Percentiles rank a stretch among this genome's conserved stretches.
These are phyloP conservation scores for Alternaria sp. DNA, from an alignment of 2,329 filamentous ascomycete genomes.

Conservation along the genomic window DNA sequence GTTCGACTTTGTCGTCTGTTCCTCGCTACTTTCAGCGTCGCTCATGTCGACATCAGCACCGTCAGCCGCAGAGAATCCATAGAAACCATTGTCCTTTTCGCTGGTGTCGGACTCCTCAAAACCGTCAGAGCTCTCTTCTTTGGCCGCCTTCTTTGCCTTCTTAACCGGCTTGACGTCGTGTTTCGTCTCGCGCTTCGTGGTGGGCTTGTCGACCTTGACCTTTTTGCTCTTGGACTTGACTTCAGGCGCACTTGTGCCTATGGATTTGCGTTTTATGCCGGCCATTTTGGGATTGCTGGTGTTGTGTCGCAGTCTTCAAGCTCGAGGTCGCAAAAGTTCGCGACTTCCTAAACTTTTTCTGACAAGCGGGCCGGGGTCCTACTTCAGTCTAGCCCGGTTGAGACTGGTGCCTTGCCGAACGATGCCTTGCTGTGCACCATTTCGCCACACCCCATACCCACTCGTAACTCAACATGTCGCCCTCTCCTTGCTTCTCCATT, in stretches of 20 bases:
- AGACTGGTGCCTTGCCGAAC: conserved; percentile 5
- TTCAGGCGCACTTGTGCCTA: conserved; percentile 28
- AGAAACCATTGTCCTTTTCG: conserved; percentile 49
- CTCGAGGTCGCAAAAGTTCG: conserved; percentile 25
- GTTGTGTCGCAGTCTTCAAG: conserved; percentile 17
- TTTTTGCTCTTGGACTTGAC: conserved; percentile 51
- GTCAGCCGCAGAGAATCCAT: conserved; percentile 45
- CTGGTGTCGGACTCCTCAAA: conserved; percentile 49
- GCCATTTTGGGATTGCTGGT: conserved; percentile 36
- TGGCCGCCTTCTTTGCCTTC: conserved; percentile 41
- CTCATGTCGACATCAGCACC: conserved; percentile 39
- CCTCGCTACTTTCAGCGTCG: conserved; percentile 31
- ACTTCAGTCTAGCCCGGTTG: conserved; percentile 7
- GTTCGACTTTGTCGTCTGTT: conserved; percentile 27
- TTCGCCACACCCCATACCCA: neutral
- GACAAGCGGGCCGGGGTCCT: conserved; percentile 29
- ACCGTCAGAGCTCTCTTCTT: conserved; percentile 42
- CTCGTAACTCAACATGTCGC: neutral
- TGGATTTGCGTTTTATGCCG: conserved; percentile 50
- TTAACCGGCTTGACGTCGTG: conserved; percentile 40
- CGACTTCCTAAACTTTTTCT: conserved; percentile 40
- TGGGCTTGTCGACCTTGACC: conserved; percentile 46
- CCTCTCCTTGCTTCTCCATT: neutral
- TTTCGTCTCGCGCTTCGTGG: conserved; percentile 40
- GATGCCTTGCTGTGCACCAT: neutral